These are phyloP conservation scores for Reutealis trisperma DNA, from an alignment of 345 rosid species.

Conservation along the genomic window DNA sequence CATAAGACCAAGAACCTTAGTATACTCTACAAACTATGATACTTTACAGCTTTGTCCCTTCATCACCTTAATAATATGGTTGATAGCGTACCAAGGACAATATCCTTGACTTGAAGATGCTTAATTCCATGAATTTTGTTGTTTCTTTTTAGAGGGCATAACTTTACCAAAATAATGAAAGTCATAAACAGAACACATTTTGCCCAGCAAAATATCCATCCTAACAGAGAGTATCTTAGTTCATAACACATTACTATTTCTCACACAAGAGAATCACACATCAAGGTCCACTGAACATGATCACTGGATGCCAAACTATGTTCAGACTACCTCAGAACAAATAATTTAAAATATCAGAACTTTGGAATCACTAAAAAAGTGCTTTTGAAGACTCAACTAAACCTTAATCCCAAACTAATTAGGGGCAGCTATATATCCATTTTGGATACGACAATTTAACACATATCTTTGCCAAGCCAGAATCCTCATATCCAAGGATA, in stretches of 20 bases:
- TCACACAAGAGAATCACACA: background rate
- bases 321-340: background rate
- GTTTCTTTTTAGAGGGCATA: background rate
- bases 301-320: background rate
- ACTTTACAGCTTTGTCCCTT: background rate
- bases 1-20: too few species aligned
- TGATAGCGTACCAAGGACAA: background rate
- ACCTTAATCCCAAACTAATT: too few species aligned
- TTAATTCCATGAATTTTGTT: background rate
- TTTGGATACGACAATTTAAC: background rate
- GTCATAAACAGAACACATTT: too few species aligned
- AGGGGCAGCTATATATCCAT: too few species aligned
- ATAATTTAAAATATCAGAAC: background rate
- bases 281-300: background rate
- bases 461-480: background rate
- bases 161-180: background rate
- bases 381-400: too few species aligned
- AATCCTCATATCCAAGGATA: background rate
- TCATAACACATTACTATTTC: background rate
- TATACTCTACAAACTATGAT: too few species aligned
- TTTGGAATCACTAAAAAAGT: background rate
- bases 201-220: too few species aligned
- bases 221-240: background rate
- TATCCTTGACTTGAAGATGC: background rate
- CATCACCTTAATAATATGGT: background rate